Evolutionary conservation across 257 asterid genomes (phyloP), one percentile per base, ranked within the genome.

Genomic region (Salvia splendens): DNA sequence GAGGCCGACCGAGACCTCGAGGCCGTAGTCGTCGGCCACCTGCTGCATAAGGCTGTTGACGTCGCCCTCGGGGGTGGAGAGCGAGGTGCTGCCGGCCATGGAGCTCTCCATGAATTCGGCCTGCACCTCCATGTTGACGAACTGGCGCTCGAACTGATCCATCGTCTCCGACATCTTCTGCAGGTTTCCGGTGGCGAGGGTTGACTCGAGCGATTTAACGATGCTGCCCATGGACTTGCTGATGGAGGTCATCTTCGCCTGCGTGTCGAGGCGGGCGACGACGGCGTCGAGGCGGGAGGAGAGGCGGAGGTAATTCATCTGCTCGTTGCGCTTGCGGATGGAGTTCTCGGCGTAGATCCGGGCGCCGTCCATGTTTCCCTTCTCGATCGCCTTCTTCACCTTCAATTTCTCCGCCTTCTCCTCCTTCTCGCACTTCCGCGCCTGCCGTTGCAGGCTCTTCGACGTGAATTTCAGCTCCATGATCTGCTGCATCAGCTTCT

Each of bases 31-130:
- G 71, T 93, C 99, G 6, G 97, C 99, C 68, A 93, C 99, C 74
- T 93, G 99, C 58, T 90, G 99, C 99, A 93, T 93, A 56, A 93
- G 78, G 71, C 83, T 85, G 75, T 87, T 86, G 38, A 93, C 99
- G 28, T 93, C 97, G 9, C 88, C 88, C 63, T 93, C 99, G 5
- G 99, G 99, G 3, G 99, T 93, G 1, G 96, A 88, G 11, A 93
- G 83, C 16, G 97, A 90, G 14, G 99, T 93, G 70, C 95, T 88
- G 0, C 99, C 99, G 3, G 99, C 96, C 99, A 93, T 93, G 20
- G 97, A 90, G 40, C 86, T 89, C 92, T 93, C 99, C 99, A 93
- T 93, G 40, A 93, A 93, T 87, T 88, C 99, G 1, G 99, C 97
- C 84, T 93, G 99, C 5, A 93, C 97, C 72, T 93, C 99, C 99